Base-by-base conservation (phyloP, 140 eudicot species). In the Stevia rebaudiana region DNA sequence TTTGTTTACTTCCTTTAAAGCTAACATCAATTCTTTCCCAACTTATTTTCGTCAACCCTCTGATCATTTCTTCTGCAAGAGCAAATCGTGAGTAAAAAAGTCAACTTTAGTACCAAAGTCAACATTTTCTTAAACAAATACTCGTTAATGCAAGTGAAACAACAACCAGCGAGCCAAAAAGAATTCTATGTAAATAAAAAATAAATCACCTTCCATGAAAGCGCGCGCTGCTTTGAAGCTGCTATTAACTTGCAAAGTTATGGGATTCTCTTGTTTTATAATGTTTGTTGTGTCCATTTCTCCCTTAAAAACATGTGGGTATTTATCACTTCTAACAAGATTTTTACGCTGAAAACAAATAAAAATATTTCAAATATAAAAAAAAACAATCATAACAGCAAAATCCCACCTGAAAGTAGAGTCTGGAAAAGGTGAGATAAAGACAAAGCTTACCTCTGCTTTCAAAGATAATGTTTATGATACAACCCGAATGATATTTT, bases 11-110 rank as follows among this genome's bases (percentile, higher is more conserved):
- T 76, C 95, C 94, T 47, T 78, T 76, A 67, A 92, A 92, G 75
- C 86, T 79, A 40, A 92, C 98, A 68, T 92, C 98, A 40, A 92
- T 69, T 41, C 98, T 74, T 77, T 92, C 98, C 98, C 98, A 92
- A 22, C 80, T 83, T 69, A 92, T 21, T 76, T 63, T 77, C 61
- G 84, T 88, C 67, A 92, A 69, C 15, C 82, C 84, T 79, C 78
- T 77, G 33, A 92, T 57, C 98, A 92, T 92, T 39, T 63, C 74
- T 81, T 92, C 98, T 81, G 60, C 71, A 70, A 36, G 49, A 55
- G 36, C 15, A 68, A 61, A 69, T 17, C 19, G 57, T 35, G 9
- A 11, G 53, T 0, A 30, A 21, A 33, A 24, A 65, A 31, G 21
- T 43, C 53, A 33, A 67, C 22, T 1, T 53, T 15, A 36, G 28